Evolutionary conservation across 73 alveolate genomes (phyloP).

Genomic region (Durusdinium trenchii): DNA sequence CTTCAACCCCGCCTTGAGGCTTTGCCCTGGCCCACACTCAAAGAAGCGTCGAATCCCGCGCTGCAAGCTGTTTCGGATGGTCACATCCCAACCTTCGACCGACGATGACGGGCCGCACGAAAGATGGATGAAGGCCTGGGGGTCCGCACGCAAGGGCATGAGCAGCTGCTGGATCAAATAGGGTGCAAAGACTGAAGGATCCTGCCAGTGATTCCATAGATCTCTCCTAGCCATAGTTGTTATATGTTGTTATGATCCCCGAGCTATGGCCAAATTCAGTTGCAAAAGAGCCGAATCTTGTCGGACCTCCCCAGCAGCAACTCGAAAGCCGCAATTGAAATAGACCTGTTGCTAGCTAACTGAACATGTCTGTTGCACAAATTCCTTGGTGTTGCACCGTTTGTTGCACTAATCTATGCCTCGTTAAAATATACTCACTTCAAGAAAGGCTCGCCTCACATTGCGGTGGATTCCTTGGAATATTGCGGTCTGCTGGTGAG

Average conservation of each 20-base stretch:
- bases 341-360: slow-evolving; percentile 55
- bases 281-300: background rate
- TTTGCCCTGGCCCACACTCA: slow-evolving; percentile 90
- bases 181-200: slow-evolving; percentile 61
- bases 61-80: slow-evolving; percentile 42
- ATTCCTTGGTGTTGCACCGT: background rate
- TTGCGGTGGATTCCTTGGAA: slow-evolving; percentile 14
- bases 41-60: slow-evolving; percentile 75
- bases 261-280: background rate
- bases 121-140: background rate
- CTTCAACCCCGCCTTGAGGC: slow-evolving; percentile 44
- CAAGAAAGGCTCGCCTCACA: background rate
- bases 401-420: background rate
- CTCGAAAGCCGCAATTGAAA: slow-evolving; percentile 76
- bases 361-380: too few species aligned
- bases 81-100: slow-evolving; percentile 43
- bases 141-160: slow-evolving; percentile 59
- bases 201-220: slow-evolving; percentile 20
- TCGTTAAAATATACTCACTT: background rate
- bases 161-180: slow-evolving; percentile 69
- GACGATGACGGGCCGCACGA: background rate
- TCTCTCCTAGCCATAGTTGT: background rate
- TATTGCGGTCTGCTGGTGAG: background rate
- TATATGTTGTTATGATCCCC: background rate
- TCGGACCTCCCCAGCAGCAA: slow-evolving; percentile 62